Base-by-base conservation (phyloP, 75 land plant genomes). In the Ceratopteris richardii region DNA sequence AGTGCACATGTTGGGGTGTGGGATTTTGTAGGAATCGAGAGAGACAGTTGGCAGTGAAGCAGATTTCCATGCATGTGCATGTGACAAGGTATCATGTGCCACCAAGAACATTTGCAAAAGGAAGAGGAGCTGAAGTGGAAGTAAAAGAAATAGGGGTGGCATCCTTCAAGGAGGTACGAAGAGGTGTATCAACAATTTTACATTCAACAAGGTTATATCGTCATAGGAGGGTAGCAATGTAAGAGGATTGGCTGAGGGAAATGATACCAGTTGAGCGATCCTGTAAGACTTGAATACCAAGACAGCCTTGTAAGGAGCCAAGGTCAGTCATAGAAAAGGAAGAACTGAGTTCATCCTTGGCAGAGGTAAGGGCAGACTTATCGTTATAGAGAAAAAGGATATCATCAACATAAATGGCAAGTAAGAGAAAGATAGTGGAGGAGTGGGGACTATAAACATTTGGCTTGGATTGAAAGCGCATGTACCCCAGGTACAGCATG, bases 61-160 rank as follows among this genome's bases (percentile, higher is more conserved):
- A 24, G 0, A 48, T 46, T 27, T 62, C 58, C 12, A 1, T 56
- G 18, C 57, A 1, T 1, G 58, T 62, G 58, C 64, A 62, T 51
- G 23, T 51, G 16, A 23, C 54, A 19, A 40, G 42, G 14, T 40
- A 40, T 14, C 42, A 40, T 9, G 14, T 40, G 9, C 42, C 14
- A 40, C 42, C 42, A 14, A 40, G 54, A 11, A 51, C 10, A n/a
- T 10, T 51, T 10, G 23, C 19, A 23, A 10, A 51, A 23, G 54
- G 23, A 18, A 51, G 18, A n/a, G 23, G 10, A 18, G 54, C 18
- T 23, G 19, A 10, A 18, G 18, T 19, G 10, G 18, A 11, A 7
- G 54, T 51, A 7, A n/a, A 51, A 10, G 54, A 23, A 14, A 14
- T 40, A 10, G 42, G 19, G 19, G 19, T 18, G 9, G 9, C 10